A percentile compares a stretch with the other conserved stretches of the same genome.
phyloP scores from a whole-genome alignment of 2,329 filamentous ascomycete species.

The Xylariaceae sp. region DNA sequence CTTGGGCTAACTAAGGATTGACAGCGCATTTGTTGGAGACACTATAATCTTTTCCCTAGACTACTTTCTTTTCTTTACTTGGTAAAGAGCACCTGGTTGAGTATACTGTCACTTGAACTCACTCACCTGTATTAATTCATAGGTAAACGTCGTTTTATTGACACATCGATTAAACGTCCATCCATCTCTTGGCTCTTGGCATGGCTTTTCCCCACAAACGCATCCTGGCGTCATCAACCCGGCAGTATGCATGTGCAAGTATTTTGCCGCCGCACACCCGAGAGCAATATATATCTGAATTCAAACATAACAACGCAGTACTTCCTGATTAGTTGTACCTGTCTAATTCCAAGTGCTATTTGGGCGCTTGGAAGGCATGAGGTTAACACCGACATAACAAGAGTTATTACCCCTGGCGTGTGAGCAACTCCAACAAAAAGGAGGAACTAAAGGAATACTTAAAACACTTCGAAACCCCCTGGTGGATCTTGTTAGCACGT shows the following conservation, averaged over 20 bases:
- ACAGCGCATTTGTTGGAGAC: background rate
- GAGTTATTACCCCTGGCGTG: conserved; percentile 6
- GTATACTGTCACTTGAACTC: background rate
- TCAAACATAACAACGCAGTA: background rate
- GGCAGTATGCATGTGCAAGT: no score
- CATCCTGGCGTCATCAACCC: no score
- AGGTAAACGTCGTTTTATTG: conserved; percentile 14
- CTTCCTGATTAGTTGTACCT: conserved; percentile 9
- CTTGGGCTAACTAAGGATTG: conserved; percentile 15
- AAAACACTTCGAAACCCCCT: conserved; percentile 9
- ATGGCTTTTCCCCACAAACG: conserved; percentile 17
- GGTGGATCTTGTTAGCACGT: conserved; percentile 19
- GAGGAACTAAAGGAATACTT: background rate
- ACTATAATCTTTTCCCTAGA: background rate
- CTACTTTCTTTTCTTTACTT: background rate
- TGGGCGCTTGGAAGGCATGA: background rate
- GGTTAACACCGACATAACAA: background rate
- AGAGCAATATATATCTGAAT: background rate
- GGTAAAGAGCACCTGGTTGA: background rate
- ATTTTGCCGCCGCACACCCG: no score
- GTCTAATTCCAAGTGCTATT: conserved; percentile 1
- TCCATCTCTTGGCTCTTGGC: conserved; percentile 1
- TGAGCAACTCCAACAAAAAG: background rate
- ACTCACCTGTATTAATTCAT: background rate
- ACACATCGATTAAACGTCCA: background rate